Conservation (phyloP, 306 rosid species). For the Glycine soja region DNA sequence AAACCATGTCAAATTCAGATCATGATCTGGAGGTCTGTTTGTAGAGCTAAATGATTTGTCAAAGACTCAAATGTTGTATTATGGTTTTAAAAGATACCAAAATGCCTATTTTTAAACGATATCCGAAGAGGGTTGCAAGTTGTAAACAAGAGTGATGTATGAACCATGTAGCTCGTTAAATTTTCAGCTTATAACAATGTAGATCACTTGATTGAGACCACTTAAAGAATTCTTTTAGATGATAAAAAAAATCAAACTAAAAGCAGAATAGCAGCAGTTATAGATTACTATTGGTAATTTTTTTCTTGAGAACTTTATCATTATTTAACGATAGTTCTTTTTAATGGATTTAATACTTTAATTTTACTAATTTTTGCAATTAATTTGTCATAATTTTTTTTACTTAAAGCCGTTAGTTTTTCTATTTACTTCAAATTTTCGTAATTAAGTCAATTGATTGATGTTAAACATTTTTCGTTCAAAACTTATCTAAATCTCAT, state of each 20-base stretch:
- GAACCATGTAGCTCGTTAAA: slow-evolving; percentile 37
- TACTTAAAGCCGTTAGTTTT: no score
- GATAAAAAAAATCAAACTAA: not conserved
- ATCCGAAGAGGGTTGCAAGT: slow-evolving; percentile 32
- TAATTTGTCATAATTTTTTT: no score
- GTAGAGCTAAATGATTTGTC: slow-evolving; percentile 22
- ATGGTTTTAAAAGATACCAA: slow-evolving; percentile 22
- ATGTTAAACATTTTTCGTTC: no score
- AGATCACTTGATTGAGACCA: not conserved
- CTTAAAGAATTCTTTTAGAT: slow-evolving; percentile 11
- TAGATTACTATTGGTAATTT: not conserved
- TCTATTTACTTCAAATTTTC: no score
- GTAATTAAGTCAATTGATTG: no score
- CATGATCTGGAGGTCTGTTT: slow-evolving; percentile 12
- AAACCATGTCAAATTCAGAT: slow-evolving; percentile 41
- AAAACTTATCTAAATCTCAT: no score
- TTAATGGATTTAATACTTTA: no score
- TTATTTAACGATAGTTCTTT: no score
- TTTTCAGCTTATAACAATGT: slow-evolving; percentile 27
- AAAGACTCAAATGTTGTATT: slow-evolving; percentile 19
- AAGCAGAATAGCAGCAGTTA: not conserved
- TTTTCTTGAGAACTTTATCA: no score
- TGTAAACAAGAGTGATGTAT: slow-evolving; percentile 31
- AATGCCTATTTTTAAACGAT: not conserved
- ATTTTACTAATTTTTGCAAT: no score